Evolutionary conservation across 345 rosid genomes (phyloP), one percentile per base, ranked within the genome.

Genomic region (Dipteronia dyeriana): DNA sequence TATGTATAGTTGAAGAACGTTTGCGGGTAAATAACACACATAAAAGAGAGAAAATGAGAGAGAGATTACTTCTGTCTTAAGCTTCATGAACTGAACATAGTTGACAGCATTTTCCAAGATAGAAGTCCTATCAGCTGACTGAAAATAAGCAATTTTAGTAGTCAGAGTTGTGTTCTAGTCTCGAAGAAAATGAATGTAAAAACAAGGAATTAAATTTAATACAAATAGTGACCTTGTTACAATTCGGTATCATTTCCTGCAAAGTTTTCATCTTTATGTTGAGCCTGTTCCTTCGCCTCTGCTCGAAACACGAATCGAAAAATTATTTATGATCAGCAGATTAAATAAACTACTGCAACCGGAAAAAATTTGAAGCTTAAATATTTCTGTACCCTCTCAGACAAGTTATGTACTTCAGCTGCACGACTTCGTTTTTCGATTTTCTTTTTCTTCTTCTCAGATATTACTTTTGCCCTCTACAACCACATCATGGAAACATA

Each of bases 271-370:
- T 11, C 45, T 31, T 83, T 41, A 19, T 68, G 17, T 34, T 83
- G 66, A 83, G 56, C 26, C 79, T 62, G 29, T 74, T 76, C 34
- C 83, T 73, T 23, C 81, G 66, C 47, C 43, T 77, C 86, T 83
- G 76, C 38, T 6, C 3, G 60, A 69, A 17, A 13, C 49, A 63
- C 5, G 23, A 25, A 60, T n/a, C 12, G 17, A 19, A 75, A 75
- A 22, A 57, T 34, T 34, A 34, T 34, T 34, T 34, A 34, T 34
- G 38, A 34, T 34, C 38, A 34, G 4, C 38, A 34, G 38, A 34
- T 0, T 34, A 34, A 34, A 34, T 34, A 5, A 4, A 34, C 6
- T 34, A 34, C 38, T 34, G 51, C 7, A 54, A 11, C 3, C 1
- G 3, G 19, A 19, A 34, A 39, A 19, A 9, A 22, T 17, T 20